Base-by-base conservation (phyloP, 2,329 filamentous ascomycete species). In the Talaromyces albobiverticillius region DNA sequence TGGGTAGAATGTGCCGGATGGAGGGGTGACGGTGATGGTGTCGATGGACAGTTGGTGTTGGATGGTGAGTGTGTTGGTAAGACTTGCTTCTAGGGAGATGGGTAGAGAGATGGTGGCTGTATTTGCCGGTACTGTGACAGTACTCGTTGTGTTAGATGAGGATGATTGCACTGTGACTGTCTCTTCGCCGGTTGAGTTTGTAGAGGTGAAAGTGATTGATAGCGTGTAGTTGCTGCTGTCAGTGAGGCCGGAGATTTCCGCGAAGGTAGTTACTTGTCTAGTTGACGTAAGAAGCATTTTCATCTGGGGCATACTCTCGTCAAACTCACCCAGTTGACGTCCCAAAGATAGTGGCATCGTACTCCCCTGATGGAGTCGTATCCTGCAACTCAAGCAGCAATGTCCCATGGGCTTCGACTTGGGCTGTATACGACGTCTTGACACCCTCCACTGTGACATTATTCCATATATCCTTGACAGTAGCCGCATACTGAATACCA, bases 1-100 rank as follows among this genome's bases (percentile, higher is more conserved):
- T 1, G 74, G 61, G 59, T 80, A 76, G 59, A 80, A 80, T 7
- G 55, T 65, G 8, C 65, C 60, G 0, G 59, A 60, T 0, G 65
- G 61, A 4, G 60, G 48, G 0, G 56, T 51, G 23, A 72, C 51
- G 3, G 53, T 38, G 46, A 69, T 64, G 3, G 59, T 61, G 11
- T 53, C 38, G 7, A 66, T 58, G 6, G 59, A 14, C 6, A 46
- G 20, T 1, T 50, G 13, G 14, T 61, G 57, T 10, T 51, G 18
- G 34, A 71, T 60, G 7, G 57, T 58, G 31, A 70, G 55, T 3
- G 59, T 58, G 60, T 70, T 70, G 31, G 57, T 36, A 6, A 59
- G 58, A 2, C 62, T 61, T 9, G 67, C 61, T 9, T 50, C 18
- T 1, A 70, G 57, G 1, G 61, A 34, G 13, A 68, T 55, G 23